A percentile compares a stretch with the other conserved stretches of the same genome.
Conservation (phyloP, 108 stramenopile species). For the Discostella pseudostelligera region DNA sequence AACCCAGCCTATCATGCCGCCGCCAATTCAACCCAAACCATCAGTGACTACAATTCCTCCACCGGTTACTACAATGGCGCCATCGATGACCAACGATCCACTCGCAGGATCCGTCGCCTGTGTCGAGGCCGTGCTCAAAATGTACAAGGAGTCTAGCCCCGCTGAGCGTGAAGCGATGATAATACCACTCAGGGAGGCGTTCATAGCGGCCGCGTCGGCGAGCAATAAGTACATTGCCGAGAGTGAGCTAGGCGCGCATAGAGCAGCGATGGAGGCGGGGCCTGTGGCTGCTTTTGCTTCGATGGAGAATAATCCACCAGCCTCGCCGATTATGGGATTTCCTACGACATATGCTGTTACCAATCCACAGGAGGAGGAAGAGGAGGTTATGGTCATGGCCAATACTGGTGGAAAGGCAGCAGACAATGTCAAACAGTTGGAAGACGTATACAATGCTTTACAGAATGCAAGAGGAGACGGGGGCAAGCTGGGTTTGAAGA, state of each 20-base stretch:
- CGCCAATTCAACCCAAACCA: slow-evolving; percentile 1
- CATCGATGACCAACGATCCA: slow-evolving; percentile 32
- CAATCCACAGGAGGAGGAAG: slow-evolving; percentile 24
- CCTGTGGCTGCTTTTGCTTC: slow-evolving; percentile 16
- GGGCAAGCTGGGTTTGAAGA: slow-evolving; percentile 64
- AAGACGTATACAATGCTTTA: slow-evolving; percentile 57
- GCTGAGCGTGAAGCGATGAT: slow-evolving; percentile 52
- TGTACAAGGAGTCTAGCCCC: slow-evolving; percentile 74
- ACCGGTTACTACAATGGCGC: slow-evolving; percentile 11
- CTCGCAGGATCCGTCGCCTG: slow-evolving; percentile 65
- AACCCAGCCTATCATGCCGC: slow-evolving; percentile 4
- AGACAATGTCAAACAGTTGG: slow-evolving; percentile 51
- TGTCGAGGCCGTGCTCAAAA: slow-evolving; percentile 69
- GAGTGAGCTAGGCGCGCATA: slow-evolving; percentile 35
- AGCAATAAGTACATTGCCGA: slow-evolving; percentile 53
- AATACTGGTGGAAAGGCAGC: slow-evolving; percentile 2
- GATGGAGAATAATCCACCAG: neutral
- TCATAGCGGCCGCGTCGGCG: slow-evolving; percentile 64
- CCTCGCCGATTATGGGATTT: slow-evolving; percentile 43
- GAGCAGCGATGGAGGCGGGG: slow-evolving; percentile 17
- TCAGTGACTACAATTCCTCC: slow-evolving; percentile 8
- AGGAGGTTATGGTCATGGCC: neutral
- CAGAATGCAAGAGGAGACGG: slow-evolving; percentile 60
- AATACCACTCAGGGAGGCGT: slow-evolving; percentile 66
- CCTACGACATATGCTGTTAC: slow-evolving; percentile 40